phyloP scores from a whole-genome alignment of 129 eudicot genomes.

The Artemisia tridentata region DNA sequence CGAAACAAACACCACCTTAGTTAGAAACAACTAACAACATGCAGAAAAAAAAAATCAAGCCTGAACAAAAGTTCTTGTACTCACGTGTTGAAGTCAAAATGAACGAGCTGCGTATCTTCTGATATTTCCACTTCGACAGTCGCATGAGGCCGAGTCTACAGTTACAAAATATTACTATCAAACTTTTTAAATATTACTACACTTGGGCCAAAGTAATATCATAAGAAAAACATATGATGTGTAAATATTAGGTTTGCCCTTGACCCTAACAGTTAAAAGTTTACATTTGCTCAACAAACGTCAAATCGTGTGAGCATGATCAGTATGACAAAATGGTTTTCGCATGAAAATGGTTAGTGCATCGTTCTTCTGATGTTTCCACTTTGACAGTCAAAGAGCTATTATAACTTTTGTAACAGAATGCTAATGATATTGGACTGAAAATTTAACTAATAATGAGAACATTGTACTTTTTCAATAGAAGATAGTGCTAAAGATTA shows the following conservation, averaged over 20 bases:
- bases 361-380: too few relatives aligned
- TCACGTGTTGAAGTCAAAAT: conserved; percentile 87
- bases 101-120: conserved; percentile 94
- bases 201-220: not conserved
- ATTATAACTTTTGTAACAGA: too few relatives aligned
- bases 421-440: too few relatives aligned
- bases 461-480: not conserved
- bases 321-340: not conserved
- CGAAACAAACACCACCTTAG: too few relatives aligned
- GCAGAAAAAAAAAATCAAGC: not conserved
- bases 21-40: not conserved
- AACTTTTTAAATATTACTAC: not conserved
- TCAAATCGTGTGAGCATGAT: not conserved
- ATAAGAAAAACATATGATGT: not conserved
- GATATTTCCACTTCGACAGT: conserved; percentile 92
- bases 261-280: not conserved
- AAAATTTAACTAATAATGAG: too few relatives aligned
- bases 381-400: too few relatives aligned
- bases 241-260: not conserved
- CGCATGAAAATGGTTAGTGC: not conserved
- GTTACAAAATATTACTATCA: not conserved
- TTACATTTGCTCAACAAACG: not conserved
- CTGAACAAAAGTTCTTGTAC: not conserved
- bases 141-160: conserved; percentile 87
- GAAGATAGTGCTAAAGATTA: not conserved